phyloP scores from a whole-genome alignment of 352 stramenopile species.

The Aphanomyces euteiches region DNA sequence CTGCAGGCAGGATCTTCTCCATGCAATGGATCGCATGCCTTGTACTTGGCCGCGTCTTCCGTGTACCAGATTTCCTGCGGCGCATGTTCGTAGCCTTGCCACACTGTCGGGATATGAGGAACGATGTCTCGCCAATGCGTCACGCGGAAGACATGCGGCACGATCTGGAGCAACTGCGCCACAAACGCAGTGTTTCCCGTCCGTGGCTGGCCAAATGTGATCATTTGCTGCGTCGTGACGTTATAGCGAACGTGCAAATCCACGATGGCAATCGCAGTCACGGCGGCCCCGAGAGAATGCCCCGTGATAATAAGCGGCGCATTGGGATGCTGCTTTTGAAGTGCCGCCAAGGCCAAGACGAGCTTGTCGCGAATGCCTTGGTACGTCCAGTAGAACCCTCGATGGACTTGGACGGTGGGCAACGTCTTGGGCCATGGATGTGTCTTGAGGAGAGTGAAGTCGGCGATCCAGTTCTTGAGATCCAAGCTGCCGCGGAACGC shows the following conservation, averaged over 20 bases:
- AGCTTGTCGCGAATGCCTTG: slow-evolving; percentile 55
- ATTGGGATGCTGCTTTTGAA: slow-evolving; percentile 40
- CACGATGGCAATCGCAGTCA: slow-evolving; percentile 68
- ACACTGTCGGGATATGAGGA: slow-evolving; percentile 67
- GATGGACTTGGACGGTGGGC: slow-evolving; percentile 59
- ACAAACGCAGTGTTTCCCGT: slow-evolving; percentile 71
- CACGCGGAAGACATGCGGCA: slow-evolving; percentile 62
- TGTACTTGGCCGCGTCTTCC: slow-evolving; percentile 61
- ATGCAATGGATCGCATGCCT: slow-evolving; percentile 49
- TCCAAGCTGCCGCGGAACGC: slow-evolving; percentile 82
- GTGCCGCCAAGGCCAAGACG: slow-evolving; percentile 35
- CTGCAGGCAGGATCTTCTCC: slow-evolving; percentile 69
- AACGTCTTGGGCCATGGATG: slow-evolving; percentile 52
- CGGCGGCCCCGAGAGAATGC: slow-evolving; percentile 69
- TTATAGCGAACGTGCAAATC: slow-evolving; percentile 63
- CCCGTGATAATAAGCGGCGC: slow-evolving; percentile 60
- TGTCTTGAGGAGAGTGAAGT: slow-evolving; percentile 76
- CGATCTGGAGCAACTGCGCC: slow-evolving; percentile 46
- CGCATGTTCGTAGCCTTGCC: slow-evolving; percentile 71
- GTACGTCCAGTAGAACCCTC: slow-evolving; percentile 82
- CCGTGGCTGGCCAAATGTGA: slow-evolving; percentile 76
- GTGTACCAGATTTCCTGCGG: slow-evolving; percentile 81
- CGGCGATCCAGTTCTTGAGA: slow-evolving; percentile 80
- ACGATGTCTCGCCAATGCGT: slow-evolving; percentile 81
- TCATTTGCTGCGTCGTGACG: slow-evolving; percentile 48